Conservation (phyloP, 805 yeast genomes). For the Candida glaebosa region DNA sequence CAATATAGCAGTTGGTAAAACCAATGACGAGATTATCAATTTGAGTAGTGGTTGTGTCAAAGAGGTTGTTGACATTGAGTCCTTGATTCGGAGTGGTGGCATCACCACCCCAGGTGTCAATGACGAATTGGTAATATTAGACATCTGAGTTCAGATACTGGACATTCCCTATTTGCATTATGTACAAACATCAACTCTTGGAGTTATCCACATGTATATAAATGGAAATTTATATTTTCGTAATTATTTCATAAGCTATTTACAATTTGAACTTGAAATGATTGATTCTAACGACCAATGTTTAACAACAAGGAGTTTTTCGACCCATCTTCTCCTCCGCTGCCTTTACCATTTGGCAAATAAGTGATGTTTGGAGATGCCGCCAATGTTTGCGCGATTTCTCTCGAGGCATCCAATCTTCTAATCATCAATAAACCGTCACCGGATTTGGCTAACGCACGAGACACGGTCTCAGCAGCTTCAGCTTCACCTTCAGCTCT, state of each 20-base stretch:
- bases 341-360: slow-evolving; percentile 56
- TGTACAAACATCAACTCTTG: not conserved
- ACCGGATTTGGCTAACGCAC: slow-evolving; percentile 90
- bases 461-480: slow-evolving; percentile 92
- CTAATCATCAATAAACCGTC: slow-evolving; percentile 92
- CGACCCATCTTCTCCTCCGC: slow-evolving; percentile 32
- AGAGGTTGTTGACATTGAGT: slow-evolving; percentile 79
- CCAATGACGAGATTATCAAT: slow-evolving; percentile 43
- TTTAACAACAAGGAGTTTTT: slow-evolving; percentile 60
- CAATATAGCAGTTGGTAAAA: slow-evolving; percentile 77
- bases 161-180: not conserved
- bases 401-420: slow-evolving; percentile 95
- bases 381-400: slow-evolving; percentile 86
- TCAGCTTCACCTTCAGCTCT: slow-evolving; percentile 99
- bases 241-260: slow-evolving; percentile 2
- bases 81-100: slow-evolving; percentile 53
- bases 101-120: slow-evolving; percentile 46
- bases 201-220: not conserved
- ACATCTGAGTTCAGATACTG: slow-evolving; percentile 18
- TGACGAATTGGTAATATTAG: slow-evolving; percentile 31
- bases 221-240: slow-evolving; percentile 1
- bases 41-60: slow-evolving; percentile 83
- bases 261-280: slow-evolving; percentile 4
- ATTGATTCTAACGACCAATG: slow-evolving; percentile 53
- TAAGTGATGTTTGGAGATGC: slow-evolving; percentile 82